A percentile compares a stretch with the other conserved stretches of the same genome.
These are phyloP conservation scores for Hymenoscyphus linearis DNA, from an alignment of 2,329 filamentous ascomycete genomes.

Conservation along the genomic window DNA sequence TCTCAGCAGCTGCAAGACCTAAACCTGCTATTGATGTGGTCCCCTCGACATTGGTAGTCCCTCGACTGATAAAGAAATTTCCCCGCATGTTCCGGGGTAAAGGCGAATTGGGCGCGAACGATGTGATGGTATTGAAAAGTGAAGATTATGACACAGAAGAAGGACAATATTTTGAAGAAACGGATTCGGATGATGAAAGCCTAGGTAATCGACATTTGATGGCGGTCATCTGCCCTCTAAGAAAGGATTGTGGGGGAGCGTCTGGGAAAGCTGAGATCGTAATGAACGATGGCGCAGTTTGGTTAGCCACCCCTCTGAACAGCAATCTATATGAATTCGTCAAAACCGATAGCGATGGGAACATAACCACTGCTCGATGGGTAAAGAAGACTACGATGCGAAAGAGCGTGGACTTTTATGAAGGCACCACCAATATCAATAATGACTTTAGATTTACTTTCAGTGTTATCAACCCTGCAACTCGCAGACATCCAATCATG, in stretches of 20 bases:
- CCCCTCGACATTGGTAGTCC: constrained; percentile 59
- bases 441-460: constrained; percentile 63
- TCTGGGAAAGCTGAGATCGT: constrained; percentile 51
- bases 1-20: constrained; percentile 56
- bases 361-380: constrained; percentile 62
- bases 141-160: constrained; percentile 53
- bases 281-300: constrained; percentile 56
- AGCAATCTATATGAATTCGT: constrained; percentile 64
- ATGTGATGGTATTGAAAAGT: constrained; percentile 66
- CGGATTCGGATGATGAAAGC: constrained; percentile 46
- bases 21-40: constrained; percentile 69
- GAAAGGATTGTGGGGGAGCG: constrained; percentile 44
- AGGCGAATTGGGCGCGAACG: constrained; percentile 59
- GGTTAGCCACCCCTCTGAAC: constrained; percentile 47
- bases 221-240: constrained; percentile 61
- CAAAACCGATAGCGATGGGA: constrained; percentile 46
- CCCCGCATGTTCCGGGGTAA: constrained; percentile 59
- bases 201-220: constrained; percentile 51
- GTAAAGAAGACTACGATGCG: constrained; percentile 46
- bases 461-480: constrained; percentile 66
- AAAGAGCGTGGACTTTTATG: constrained; percentile 21
- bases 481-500: constrained; percentile 68
- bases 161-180: constrained; percentile 51
- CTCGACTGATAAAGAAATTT: constrained; percentile 54
- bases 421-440: constrained; percentile 25